phyloP scores from a whole-genome alignment of 148 eudicot genomes.

The Vaccinium vitisidaea region DNA sequence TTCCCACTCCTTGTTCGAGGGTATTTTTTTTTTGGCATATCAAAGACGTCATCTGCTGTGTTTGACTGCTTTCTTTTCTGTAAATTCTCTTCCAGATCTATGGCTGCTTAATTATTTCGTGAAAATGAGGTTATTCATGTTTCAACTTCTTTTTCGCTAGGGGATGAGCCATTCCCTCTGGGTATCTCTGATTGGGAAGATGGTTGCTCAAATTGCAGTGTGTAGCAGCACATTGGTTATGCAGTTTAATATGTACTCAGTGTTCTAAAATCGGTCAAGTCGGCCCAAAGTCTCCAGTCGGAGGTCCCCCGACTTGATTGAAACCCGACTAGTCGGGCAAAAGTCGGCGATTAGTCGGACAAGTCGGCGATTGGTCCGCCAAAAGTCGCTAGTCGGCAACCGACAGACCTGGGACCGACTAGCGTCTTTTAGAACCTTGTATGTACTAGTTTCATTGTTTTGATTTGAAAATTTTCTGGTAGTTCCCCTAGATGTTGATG shows the following conservation, averaged over 20 bases:
- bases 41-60: background rate
- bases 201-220: background rate
- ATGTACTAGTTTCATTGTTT: background rate
- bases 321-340: too few species aligned
- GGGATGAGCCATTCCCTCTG: background rate
- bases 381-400: too few species aligned
- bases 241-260: background rate
- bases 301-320: too few species aligned
- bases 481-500: background rate
- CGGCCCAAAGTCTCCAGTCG: too few species aligned
- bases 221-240: background rate
- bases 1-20: background rate
- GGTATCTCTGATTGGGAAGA: background rate
- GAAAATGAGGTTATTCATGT: background rate
- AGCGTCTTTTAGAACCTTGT: too few species aligned
- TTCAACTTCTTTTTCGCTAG: background rate
- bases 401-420: too few species aligned
- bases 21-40: background rate
- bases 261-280: too few species aligned
- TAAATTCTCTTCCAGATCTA: background rate
- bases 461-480: background rate
- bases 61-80: background rate
- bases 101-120: background rate
- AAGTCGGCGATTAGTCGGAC: too few species aligned
- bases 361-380: too few species aligned